Conservation (phyloP, 805 yeast species). For the Saccharomycopsis amapae region DNA sequence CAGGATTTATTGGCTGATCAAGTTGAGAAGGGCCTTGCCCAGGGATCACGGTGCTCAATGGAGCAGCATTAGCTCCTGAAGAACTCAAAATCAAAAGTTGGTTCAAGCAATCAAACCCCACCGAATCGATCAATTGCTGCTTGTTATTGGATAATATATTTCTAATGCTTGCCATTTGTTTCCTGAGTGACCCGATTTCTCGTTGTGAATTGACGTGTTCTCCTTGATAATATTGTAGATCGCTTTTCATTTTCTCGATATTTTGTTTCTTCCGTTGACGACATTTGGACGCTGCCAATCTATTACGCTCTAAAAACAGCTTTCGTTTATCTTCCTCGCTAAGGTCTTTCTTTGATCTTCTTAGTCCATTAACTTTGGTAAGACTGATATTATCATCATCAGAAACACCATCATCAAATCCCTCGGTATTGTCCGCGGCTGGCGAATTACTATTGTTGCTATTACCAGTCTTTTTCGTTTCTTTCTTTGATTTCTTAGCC, state of each 20-base stretch:
- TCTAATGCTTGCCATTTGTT: slow-evolving; percentile 46
- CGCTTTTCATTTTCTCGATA: slow-evolving; percentile 74
- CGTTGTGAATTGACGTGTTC: slow-evolving; percentile 62
- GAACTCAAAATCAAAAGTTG: slow-evolving; percentile 25
- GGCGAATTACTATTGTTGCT: too few relatives aligned
- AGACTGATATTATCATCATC: too few relatives aligned
- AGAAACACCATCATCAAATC: too few relatives aligned
- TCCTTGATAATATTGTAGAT: slow-evolving; percentile 57
- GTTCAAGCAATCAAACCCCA: slow-evolving; percentile 41
- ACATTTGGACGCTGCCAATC: slow-evolving; percentile 94
- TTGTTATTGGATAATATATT: slow-evolving; percentile 43
- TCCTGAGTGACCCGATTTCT: slow-evolving; percentile 52
- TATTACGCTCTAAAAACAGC: slow-evolving; percentile 77
- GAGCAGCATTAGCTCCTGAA: not conserved
- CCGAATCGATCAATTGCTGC: slow-evolving; percentile 41
- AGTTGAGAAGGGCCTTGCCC: not conserved
- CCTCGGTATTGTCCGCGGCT: too few relatives aligned
- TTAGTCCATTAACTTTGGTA: slow-evolving; percentile 24
- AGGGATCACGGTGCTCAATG: not conserved
- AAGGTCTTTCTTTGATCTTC: slow-evolving; percentile 42
- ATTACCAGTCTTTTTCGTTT: too few relatives aligned
- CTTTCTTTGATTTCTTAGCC: too few relatives aligned
- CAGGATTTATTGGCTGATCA: not conserved
- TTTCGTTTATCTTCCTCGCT: slow-evolving; percentile 70
- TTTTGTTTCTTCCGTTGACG: slow-evolving; percentile 90